phyloP scores from a whole-genome alignment of 2,329 filamentous ascomycete species.

The Exophiala alcalophila region DNA sequence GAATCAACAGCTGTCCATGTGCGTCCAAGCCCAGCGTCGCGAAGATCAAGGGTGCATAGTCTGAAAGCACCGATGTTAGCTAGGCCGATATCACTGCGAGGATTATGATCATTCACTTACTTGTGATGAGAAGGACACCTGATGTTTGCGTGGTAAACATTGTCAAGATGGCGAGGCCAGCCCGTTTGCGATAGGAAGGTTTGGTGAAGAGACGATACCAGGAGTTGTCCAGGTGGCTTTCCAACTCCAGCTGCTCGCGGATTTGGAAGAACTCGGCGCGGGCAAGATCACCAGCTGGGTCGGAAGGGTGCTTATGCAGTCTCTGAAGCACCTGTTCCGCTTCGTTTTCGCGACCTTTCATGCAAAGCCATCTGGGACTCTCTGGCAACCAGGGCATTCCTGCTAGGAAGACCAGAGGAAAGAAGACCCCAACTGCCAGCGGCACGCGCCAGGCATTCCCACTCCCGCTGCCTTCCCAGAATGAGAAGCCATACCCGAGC shows the following conservation, averaged over 20 bases:
- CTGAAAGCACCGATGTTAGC: constrained; percentile 3
- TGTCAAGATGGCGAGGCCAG: constrained; percentile 2
- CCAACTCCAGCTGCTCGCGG: constrained; percentile 43
- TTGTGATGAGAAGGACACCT: constrained; percentile 3
- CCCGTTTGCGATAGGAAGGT: constrained; percentile 39
- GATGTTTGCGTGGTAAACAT: constrained; percentile 6
- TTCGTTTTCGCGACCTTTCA: constrained; percentile 41
- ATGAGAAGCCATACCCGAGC: constrained; percentile 8
- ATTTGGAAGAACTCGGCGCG: constrained; percentile 45
- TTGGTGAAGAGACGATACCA: constrained; percentile 41
- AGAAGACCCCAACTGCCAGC: constrained; percentile 7
- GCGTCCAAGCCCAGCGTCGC: constrained; percentile 3
- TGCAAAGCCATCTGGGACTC: constrained; percentile 45
- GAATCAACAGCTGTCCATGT: constrained; percentile 3
- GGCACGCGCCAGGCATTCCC: constrained; percentile 24
- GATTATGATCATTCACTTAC: not conserved
- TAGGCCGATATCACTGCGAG: not conserved
- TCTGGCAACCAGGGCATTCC: constrained; percentile 39
- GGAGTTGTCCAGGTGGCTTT: constrained; percentile 35
- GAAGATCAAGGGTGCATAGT: constrained; percentile 7
- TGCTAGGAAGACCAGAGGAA: constrained; percentile 37
- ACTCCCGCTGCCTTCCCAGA: constrained; percentile 3
- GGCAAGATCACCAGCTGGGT: constrained; percentile 39
- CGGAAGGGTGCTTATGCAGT: constrained; percentile 43
- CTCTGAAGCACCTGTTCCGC: constrained; percentile 40